These are phyloP conservation scores for Taiwanofungus camphoratus DNA, from an alignment of 1,284 basidiomycete genomes.

Conservation along the genomic window DNA sequence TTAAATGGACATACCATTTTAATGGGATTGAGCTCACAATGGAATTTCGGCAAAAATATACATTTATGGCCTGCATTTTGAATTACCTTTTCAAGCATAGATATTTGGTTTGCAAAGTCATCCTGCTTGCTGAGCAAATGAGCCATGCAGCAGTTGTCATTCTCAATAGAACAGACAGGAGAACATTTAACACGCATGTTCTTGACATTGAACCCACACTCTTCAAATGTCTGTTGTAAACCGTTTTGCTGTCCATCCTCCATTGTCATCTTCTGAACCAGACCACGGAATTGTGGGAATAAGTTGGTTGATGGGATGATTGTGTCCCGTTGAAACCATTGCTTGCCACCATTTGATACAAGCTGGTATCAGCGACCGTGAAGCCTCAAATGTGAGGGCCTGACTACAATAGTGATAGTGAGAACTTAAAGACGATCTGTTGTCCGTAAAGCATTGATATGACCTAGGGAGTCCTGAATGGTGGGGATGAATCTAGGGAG, in stretches of 20 bases:
- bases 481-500: no score
- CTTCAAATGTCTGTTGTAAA: slow-evolving; percentile 28
- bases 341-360: slow-evolving; percentile 27
- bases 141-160: slow-evolving; percentile 28
- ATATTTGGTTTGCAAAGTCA: slow-evolving; percentile 29
- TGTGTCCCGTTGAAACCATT: slow-evolving; percentile 23
- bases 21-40: slow-evolving; percentile 27
- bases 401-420: no score
- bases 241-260: slow-evolving; percentile 27
- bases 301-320: slow-evolving; percentile 30
- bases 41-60: slow-evolving; percentile 27
- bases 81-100: slow-evolving; percentile 22
- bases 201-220: slow-evolving; percentile 28
- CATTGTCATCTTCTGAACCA: slow-evolving; percentile 28
- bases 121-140: slow-evolving; percentile 27
- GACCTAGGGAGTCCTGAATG: no score
- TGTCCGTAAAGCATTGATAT: no score
- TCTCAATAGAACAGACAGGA: slow-evolving; percentile 27
- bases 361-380: no score
- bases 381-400: no score
- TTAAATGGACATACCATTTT: slow-evolving; percentile 23
- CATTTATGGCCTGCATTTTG: slow-evolving; percentile 17
- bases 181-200: slow-evolving; percentile 23
- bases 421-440: no score
- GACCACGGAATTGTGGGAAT: slow-evolving; percentile 14